Conservation (phyloP, 129 eudicot species). For the Flaveria brownii region DNA sequence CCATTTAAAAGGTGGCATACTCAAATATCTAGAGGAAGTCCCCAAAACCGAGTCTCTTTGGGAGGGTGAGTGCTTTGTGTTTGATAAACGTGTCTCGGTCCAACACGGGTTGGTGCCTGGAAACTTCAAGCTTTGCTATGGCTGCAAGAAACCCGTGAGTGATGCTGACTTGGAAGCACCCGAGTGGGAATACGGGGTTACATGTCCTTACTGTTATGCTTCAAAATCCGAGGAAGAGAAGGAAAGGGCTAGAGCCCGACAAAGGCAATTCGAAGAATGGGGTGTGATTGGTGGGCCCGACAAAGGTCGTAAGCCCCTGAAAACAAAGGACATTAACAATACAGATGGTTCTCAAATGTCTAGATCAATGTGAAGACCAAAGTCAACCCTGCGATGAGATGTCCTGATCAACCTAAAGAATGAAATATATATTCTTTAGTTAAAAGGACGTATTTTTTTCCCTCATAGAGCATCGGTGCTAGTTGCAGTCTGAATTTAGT, state of each 20-base stretch:
- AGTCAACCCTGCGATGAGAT: conserved; percentile 11
- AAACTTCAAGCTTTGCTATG: conserved; percentile 86
- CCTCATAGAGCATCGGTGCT: neutral
- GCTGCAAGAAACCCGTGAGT: conserved; percentile 88
- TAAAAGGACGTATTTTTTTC: neutral
- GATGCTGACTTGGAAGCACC: conserved; percentile 88
- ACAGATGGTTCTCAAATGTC: conserved; percentile 36
- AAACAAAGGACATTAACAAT: conserved; percentile 30
- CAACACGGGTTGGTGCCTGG: conserved; percentile 87
- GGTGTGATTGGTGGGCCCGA: conserved; percentile 96
- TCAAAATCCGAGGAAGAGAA: conserved; percentile 91
- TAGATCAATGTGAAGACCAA: conserved; percentile 31
- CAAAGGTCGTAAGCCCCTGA: conserved; percentile 70
- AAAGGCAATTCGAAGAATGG: conserved; percentile 77
- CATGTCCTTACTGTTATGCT: conserved; percentile 72
- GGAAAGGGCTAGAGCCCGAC: conserved; percentile 93
- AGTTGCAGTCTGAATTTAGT: conserved; percentile 26
- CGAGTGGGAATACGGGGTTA: conserved; percentile 77
- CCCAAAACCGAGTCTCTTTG: conserved; percentile 73
- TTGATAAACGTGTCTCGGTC: conserved; percentile 91
- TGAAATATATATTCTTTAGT: conserved; percentile 17
- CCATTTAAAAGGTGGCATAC: conserved; percentile 87
- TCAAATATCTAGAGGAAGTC: conserved; percentile 87
- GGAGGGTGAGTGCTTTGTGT: conserved; percentile 98
- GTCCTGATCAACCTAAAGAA: neutral